Evolutionary conservation across 2,329 filamentous ascomycete genomes (phyloP).

Genomic region (Aspergillus texensis): DNA sequence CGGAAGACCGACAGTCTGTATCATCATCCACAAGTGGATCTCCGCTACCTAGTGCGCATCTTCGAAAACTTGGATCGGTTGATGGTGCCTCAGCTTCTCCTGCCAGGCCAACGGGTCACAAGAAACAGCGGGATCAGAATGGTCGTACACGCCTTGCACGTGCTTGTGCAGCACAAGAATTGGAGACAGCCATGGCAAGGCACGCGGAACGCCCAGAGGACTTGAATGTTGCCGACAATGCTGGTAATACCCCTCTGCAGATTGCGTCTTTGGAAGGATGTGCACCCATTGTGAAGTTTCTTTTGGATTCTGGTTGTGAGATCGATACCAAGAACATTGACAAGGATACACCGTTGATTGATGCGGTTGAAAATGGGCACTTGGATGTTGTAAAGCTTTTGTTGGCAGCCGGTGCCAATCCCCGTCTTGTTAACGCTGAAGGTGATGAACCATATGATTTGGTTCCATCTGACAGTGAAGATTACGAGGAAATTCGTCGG

Average conservation of each 20-base stretch:
- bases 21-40: constrained; percentile 50
- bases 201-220: constrained; percentile 81
- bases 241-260: constrained; percentile 93
- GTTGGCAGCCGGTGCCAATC: constrained; percentile 85
- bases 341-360: constrained; percentile 90
- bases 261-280: constrained; percentile 88
- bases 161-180: constrained; percentile 82
- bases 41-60: constrained; percentile 42
- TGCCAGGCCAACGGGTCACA: constrained; percentile 67
- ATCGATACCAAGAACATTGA: constrained; percentile 77
- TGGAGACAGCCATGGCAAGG: constrained; percentile 74
- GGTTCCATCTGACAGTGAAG: constrained; percentile 72
- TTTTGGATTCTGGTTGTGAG: constrained; percentile 82
- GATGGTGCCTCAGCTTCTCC: constrained; percentile 61
- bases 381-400: constrained; percentile 83
- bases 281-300: constrained; percentile 81
- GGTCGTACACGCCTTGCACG: constrained; percentile 89
- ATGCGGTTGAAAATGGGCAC: constrained; percentile 95
- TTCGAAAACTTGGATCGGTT: constrained; percentile 45
- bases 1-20: constrained; percentile 49
- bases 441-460: constrained; percentile 90
- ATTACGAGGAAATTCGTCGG: constrained; percentile 76
- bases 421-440: constrained; percentile 85
- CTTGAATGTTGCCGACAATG: constrained; percentile 86
- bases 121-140: constrained; percentile 88